Evolutionary conservation across 129 eudicot genomes (phyloP), one percentile per base, ranked within the genome.

Genomic region (Kitagawia praeruptora): DNA sequence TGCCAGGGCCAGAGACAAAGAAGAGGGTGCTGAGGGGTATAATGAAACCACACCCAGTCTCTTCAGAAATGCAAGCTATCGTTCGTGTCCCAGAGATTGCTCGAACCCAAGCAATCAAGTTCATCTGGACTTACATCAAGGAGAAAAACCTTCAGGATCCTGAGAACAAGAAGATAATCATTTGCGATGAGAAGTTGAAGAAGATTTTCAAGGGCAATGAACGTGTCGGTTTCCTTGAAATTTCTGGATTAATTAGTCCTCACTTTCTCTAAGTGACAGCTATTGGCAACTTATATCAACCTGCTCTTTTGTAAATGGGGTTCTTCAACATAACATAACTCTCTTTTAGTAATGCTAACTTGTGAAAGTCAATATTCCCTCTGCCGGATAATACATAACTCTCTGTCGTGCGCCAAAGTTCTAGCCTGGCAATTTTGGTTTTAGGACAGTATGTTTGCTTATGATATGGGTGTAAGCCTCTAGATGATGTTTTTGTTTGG

Each of bases 111-210:
- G 88, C 83, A 18, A 88, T 89, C 48, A 86, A 89, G 74, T 45
- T 78, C 76, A 86, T 89, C 75, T 89, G 93, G 93, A 88, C 88
- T 44, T 76, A 89, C 75, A 89, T 89, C 81, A 89, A 85, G 47
- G 61, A 64, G 23, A 76, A 86, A 45, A 76, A 86, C 75, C 93
- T 89, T 79, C 93, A 89, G 98, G 98, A 93, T 79, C 96, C 96
- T 73, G 73, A 87, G 46, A 84, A 90, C 87, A 90, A 93, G 84
- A 88, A 91, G 87, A 87, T 93, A 40, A 90, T 93, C 18, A 64
- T 88, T 53, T 93, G 98, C 28, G 98, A 93, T 80, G 96, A 93
- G 83, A 89, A 90, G 85, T 89, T 93, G 88, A 93, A 93, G 91
- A 84, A 42, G 72, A 88, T 93, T 38, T 88, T 93, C 49, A 90